Base-by-base conservation (phyloP, 2,329 filamentous ascomycete species). In the Mycosphaerella arachidis region DNA sequence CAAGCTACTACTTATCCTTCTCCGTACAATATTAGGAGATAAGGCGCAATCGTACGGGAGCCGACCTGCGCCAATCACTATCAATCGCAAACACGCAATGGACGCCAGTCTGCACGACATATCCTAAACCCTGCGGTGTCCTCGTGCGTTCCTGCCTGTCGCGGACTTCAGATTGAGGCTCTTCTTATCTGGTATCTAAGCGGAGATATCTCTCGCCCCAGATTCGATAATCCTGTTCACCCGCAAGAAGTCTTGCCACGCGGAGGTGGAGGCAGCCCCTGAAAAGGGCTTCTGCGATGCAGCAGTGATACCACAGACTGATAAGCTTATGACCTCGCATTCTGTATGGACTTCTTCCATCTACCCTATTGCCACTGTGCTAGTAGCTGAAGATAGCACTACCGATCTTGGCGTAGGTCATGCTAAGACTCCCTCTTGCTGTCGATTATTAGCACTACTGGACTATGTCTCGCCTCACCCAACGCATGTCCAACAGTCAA, bases 111-210 rank as follows among this genome's bases (percentile, higher is more conserved):
- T 48, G 54, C 54, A 56, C 54, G 54, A 56, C 54, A 56, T 48
- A 35, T 45, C 29, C 53, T 55, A 43, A 56, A 56, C 54, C 54
- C 54, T 56, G 54, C 40, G 35, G 27, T 18, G 29, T 16, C 46
- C 54, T 46, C 35, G 58, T 56, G 55, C 54, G 58, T 56, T 37
- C 58, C 48, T 57, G 58, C 58, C 58, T 60, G 56, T 60, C 58
- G 37, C 30, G 48, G 31, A 53, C 13, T 33, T 2, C 2, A 18
- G 53, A 51, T 7, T 31, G 45, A 24, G 40, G 45, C 27, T 50
- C 35, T 50, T 52, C 57, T 59, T 59, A 59, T 60, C 58, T 60
- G 35, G 30, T 53, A 53, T 48, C 53, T 53, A 45, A 18, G 29
- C 27, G 48, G 27, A 48, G 45, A 46, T 52, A 33, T 35, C 16